Base-by-base conservation (phyloP, 768 basidiomycete species). In the Boletus insuetus region DNA sequence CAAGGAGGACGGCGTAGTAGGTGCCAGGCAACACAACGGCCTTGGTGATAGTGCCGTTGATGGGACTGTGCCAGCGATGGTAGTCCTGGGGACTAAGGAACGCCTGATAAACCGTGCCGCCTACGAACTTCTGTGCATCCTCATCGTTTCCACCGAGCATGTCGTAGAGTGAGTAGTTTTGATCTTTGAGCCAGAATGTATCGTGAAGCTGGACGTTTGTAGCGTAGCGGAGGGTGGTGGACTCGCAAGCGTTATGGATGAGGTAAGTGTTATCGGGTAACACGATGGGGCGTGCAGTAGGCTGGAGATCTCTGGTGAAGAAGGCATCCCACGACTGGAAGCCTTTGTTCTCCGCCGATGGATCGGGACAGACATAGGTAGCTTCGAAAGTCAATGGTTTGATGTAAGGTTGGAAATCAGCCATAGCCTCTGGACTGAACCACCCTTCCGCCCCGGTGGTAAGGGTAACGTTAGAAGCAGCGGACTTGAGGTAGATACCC, bases 111-210 rank as follows among this genome's bases (percentile, higher is more conserved):
- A 81, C 68, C 0, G 77, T 74, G 4, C 77, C 83, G 17, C 78
- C 80, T 3, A 73, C 72, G 61, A 83, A 82, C 11, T 72, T 59
- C 3, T 67, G 37, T 0, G 75, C 68, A 46, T 61, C 57, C 2
- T 73, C 63, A 37, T 19, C 22, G 1, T 19, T 8, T 4, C 52
- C 46, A 14, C 74, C 67, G 11, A 85, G 75, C 72, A 85, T 82
- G 63, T 84, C 75, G n/a, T 63, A 50, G 48, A 85, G 77, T 3
- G 83, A 84, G 68, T 86, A 85, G 0, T 77, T 74, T 59, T 84
- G 73, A 7, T 70, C 77, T 59, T 86, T 86, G 66, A 84, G 64
- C 82, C 82, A 85, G 67, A 86, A 84, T 20, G 61, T 62, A 49
- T 83, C 81, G 11, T 67, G 61, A 3, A 60, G 62, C 37, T 79